Evolutionary conservation across 176 grass and related monocot species (phyloP).

Genomic region (Hordeum vulgare): DNA sequence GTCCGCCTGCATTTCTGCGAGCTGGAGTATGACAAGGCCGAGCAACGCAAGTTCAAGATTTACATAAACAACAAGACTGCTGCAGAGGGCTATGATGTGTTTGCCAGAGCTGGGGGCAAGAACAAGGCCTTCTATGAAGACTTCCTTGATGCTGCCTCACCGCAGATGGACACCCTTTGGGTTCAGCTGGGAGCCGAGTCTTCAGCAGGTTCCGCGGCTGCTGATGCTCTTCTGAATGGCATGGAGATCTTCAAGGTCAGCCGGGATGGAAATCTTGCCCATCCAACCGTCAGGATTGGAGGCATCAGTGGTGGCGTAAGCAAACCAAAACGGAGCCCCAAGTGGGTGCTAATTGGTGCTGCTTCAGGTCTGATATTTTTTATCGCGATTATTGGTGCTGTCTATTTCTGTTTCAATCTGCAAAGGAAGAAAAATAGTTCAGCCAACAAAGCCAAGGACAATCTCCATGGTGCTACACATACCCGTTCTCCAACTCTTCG

Average conservation of each 20-base stretch:
- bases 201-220: conserved; percentile 37
- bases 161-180: conserved; percentile 77
- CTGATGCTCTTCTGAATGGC: conserved; percentile 81
- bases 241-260: conserved; percentile 99
- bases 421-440: conserved; percentile 30
- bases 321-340: conserved; percentile 39
- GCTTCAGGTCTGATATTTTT: conserved; percentile 45
- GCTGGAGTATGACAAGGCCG: conserved; percentile 57
- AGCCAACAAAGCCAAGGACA: conserved; percentile 25
- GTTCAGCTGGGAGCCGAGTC: conserved; percentile 82
- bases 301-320: conserved; percentile 9
- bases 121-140: conserved; percentile 96
- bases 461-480: conserved; percentile 54
- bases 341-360: conserved; percentile 48
- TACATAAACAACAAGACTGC: conserved; percentile 95
- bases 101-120: conserved; percentile 59
- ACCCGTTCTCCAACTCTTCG: conserved; percentile 18
- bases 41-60: conserved; percentile 80
- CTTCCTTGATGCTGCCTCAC: conserved; percentile 50
- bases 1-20: conserved; percentile 91
- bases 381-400: conserved; percentile 22
- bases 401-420: conserved; percentile 27
- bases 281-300: conserved; percentile 47
- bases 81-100: conserved; percentile 77
- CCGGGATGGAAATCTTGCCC: conserved; percentile 61